A percentile compares a stretch with the other conserved stretches of the same genome.
phyloP scores from a whole-genome alignment of 1,139 yeast species.

The Taiozyma sp. region DNA sequence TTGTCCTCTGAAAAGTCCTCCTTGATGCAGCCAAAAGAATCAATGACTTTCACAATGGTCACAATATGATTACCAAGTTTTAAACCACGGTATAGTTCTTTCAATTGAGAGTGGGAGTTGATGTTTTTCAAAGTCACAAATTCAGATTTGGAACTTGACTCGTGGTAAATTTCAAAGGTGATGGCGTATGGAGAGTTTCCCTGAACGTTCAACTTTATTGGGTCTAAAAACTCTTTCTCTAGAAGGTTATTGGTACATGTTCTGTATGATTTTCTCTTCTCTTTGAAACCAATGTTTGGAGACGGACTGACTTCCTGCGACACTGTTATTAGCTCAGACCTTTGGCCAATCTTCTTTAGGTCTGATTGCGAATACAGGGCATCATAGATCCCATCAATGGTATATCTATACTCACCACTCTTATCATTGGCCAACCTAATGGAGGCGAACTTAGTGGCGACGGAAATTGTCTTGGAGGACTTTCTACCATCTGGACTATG shows the following conservation, averaged over 20 bases:
- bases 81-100: constrained; percentile 38
- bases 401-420: constrained; percentile 59
- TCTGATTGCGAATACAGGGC: constrained; percentile 52
- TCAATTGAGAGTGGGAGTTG: constrained; percentile 30
- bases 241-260: constrained; percentile 56
- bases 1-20: constrained; percentile 36
- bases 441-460: constrained; percentile 46
- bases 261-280: constrained; percentile 40
- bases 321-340: constrained; percentile 37
- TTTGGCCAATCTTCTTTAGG: constrained; percentile 27
- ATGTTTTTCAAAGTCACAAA: constrained; percentile 33
- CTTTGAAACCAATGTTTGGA: constrained; percentile 53
- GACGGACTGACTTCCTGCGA: constrained; percentile 56
- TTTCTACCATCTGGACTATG: constrained; percentile 51
- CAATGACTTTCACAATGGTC: constrained; percentile 52
- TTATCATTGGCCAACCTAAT: constrained; percentile 34
- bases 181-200: constrained; percentile 68
- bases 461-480: constrained; percentile 36
- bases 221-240: constrained; percentile 33
- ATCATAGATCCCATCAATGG: constrained; percentile 63
- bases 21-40: constrained; percentile 66
- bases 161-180: constrained; percentile 49
- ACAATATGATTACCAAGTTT: constrained; percentile 55
- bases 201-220: constrained; percentile 47
- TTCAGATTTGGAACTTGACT: constrained; percentile 44